phyloP scores from a whole-genome alignment of 1,284 basidiomycete species.

The Retiboletus flavoniger region DNA sequence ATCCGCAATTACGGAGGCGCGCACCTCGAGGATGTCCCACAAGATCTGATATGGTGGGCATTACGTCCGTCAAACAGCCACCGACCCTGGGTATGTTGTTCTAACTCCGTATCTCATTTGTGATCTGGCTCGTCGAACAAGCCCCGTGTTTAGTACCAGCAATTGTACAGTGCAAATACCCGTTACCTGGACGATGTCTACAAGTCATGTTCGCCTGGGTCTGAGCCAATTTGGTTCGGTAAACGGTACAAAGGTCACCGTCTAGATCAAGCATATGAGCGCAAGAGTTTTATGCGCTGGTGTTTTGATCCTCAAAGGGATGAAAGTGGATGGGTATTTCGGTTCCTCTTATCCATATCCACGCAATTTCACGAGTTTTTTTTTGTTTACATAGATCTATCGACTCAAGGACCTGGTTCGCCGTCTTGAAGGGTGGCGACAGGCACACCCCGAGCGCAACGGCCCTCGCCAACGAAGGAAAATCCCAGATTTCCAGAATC shows the following conservation, averaged over 20 bases:
- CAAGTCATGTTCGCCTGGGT: conserved; percentile 23
- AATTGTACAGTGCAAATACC: conserved; percentile 9
- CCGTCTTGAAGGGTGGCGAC: conserved; percentile 14
- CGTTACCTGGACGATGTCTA: conserved; percentile 19
- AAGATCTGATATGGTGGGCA: conserved; percentile 16
- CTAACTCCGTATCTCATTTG: background rate
- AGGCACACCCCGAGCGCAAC: conserved; percentile 12
- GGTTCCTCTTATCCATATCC: background rate
- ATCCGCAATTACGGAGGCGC: background rate
- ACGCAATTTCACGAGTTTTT: background rate
- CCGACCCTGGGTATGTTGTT: conserved; percentile 11
- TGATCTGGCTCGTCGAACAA: background rate
- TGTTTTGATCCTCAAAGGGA: background rate
- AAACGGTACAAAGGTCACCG: conserved; percentile 13
- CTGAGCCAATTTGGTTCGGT: conserved; percentile 27
- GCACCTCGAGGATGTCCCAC: conserved; percentile 14
- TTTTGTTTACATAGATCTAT: conserved; percentile 2
- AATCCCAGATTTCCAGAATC: conserved; percentile 12
- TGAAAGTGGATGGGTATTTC: conserved; percentile 9
- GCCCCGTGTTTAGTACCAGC: conserved; percentile 10
- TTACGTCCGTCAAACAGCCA: conserved; percentile 9
- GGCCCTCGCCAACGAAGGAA: conserved; percentile 4
- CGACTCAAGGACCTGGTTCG: conserved; percentile 12
- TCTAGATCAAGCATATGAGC: conserved; percentile 18
- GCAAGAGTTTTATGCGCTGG: conserved; percentile 10